A percentile compares a stretch with the other conserved stretches of the same genome.
Evolutionary conservation across 2,329 filamentous ascomycete genomes (phyloP).

Genomic region (Exophiala bonariae): DNA sequence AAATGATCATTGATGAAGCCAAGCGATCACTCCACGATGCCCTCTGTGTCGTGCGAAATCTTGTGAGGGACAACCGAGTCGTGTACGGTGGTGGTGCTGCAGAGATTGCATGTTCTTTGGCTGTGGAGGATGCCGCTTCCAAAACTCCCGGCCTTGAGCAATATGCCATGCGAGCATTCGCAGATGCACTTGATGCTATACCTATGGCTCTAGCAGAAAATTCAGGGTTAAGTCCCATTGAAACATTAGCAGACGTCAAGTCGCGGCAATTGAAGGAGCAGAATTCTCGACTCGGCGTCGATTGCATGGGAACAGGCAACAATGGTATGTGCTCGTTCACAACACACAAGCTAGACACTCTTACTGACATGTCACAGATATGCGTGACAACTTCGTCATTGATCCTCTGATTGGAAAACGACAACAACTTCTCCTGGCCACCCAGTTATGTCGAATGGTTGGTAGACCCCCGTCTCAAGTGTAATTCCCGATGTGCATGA

Average conservation of each 20-base stretch:
- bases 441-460: constrained; percentile 93
- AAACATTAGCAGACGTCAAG: constrained; percentile 92
- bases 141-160: constrained; percentile 97
- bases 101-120: constrained; percentile 94
- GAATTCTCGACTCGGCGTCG: constrained; percentile 79
- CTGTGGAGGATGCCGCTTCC: constrained; percentile 90
- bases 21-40: constrained; percentile 97
- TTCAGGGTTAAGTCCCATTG: constrained; percentile 91
- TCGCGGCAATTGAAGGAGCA: constrained; percentile 91
- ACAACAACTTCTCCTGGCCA: constrained; percentile 93
- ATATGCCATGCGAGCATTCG: constrained; percentile 97
- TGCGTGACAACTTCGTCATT: constrained; percentile 97
- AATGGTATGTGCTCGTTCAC: constrained; percentile 61
- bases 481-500: neutral
- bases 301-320: constrained; percentile 94
- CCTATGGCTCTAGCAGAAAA: constrained; percentile 98
- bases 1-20: constrained; percentile 99
- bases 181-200: constrained; percentile 88
- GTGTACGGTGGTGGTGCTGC: constrained; percentile 97
- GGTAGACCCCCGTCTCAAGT: neutral
- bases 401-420: constrained; percentile 97
- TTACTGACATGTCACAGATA: constrained; percentile 57
- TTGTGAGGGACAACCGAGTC: constrained; percentile 93
- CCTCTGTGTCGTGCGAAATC: constrained; percentile 93
- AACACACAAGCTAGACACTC: constrained; percentile 6